Conservation (phyloP, 257 asterid species). For the Cruciata laevipes region DNA sequence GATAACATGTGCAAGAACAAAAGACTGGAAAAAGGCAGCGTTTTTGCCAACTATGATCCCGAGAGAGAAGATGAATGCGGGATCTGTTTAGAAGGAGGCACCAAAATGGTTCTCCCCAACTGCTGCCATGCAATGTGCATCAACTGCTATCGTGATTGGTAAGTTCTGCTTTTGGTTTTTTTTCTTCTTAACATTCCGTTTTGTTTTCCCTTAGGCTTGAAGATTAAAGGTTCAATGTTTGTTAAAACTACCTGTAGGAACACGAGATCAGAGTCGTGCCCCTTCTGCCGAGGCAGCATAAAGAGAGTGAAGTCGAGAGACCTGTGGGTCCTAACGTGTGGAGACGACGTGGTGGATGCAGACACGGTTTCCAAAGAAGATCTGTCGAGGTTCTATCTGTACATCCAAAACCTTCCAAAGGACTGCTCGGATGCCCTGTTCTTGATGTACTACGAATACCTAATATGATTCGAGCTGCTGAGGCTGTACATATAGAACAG, state of each 20-base stretch:
- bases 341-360: slow-evolving; percentile 63
- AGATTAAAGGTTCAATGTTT: neutral
- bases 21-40: slow-evolving; percentile 27
- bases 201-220: neutral
- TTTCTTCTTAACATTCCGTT: neutral
- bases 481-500: slow-evolving; percentile 34
- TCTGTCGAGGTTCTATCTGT: slow-evolving; percentile 55
- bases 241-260: slow-evolving; percentile 43
- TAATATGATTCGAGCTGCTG: slow-evolving; percentile 37
- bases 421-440: slow-evolving; percentile 72
- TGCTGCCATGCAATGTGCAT: slow-evolving; percentile 96
- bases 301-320: slow-evolving; percentile 67
- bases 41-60: slow-evolving; percentile 27
- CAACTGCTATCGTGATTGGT: slow-evolving; percentile 83
- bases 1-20: slow-evolving; percentile 33
- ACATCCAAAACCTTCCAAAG: slow-evolving; percentile 63
- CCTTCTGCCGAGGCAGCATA: slow-evolving; percentile 80
- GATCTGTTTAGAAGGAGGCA: slow-evolving; percentile 76
- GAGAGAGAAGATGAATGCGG: slow-evolving; percentile 75
- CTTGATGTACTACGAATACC: slow-evolving; percentile 64
- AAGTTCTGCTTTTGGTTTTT: slow-evolving; percentile 30
- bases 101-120: slow-evolving; percentile 77
- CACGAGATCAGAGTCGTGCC: slow-evolving; percentile 75
- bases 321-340: slow-evolving; percentile 74
- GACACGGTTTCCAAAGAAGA: slow-evolving; percentile 53